Evolutionary conservation across 139 green algal genomes (phyloP), one percentile per base, ranked within the genome.

Genomic region (Ettlia oleoabundans): DNA sequence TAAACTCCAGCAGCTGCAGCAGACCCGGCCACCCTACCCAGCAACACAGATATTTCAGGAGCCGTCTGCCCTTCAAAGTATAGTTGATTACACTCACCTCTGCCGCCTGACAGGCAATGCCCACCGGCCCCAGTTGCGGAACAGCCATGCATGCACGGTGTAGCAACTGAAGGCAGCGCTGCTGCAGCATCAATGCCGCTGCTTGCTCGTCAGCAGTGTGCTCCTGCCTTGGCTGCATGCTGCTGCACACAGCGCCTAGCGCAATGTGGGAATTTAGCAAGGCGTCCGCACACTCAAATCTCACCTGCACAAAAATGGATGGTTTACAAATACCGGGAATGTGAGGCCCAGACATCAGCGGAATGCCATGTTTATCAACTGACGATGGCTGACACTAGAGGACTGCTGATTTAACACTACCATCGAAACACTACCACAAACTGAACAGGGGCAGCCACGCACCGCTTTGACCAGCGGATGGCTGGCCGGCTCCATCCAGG

Each of bases 391-490:
- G n/a, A n/a, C n/a, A n/a, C n/a, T n/a, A n/a, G n/a, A n/a, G n/a
- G n/a, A n/a, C n/a, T n/a, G n/a, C n/a, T n/a, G n/a, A n/a, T n/a
- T n/a, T n/a, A n/a, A n/a, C n/a, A n/a, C n/a, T n/a, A 58, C 47
- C 15, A 58, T 58, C 15, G 47, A 15, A 58, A 58, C 47, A 10
- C 10, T 24, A 15, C 47, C 47, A 58, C 13, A 10, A 58, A 24
- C 47, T 15, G 15, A 15, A 10, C 10, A 15, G 47, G 15, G 47
- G 10, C 47, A 58, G 52, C n/a, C 7, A 4, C 78, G 58, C 37
- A 83, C 78, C 37, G 78, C 78, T 22, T 74, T 76, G 37, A 83
- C 51, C 3, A 83, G 35, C 1, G 51, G 55, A 26, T 74, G 78
- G 43, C 37, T 61, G 28, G 8, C 18, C 15, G 78, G 78, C 37